Evolutionary conservation across 768 basidiomycete species (phyloP).

Genomic region (Lentinus tigrinus): DNA sequence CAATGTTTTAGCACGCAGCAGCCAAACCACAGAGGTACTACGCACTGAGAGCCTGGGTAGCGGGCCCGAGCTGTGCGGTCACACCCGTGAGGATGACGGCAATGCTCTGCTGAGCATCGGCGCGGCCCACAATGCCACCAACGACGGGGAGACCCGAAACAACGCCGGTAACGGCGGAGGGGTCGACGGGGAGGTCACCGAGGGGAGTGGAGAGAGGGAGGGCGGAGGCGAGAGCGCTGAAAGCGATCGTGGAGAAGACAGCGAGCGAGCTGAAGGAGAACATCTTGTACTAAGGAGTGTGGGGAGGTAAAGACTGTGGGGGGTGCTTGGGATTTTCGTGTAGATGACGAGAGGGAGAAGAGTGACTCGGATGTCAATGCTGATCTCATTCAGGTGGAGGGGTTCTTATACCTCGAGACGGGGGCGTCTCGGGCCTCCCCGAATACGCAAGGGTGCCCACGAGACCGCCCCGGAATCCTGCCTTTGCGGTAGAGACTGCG

Average conservation of each 20-base stretch:
- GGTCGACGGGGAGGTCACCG: neutral
- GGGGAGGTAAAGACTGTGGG: constrained; percentile 12
- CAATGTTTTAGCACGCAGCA: neutral
- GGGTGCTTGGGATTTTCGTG: neutral
- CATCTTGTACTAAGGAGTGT: constrained; percentile 31
- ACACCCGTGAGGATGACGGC: constrained; percentile 28
- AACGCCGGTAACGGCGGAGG: neutral
- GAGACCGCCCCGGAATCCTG: neutral
- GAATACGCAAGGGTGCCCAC: no score
- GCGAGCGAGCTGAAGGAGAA: constrained; percentile 33
- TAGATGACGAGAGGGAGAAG: neutral
- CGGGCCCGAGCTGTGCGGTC: constrained; percentile 11
- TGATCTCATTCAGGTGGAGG: neutral
- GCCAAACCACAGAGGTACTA: neutral
- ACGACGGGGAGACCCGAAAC: neutral
- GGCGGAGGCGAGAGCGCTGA: constrained; percentile 22
- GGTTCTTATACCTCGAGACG: constrained; percentile 9
- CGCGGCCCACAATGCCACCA: constrained; percentile 13
- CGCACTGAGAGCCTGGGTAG: constrained; percentile 28
- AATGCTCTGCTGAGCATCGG: constrained; percentile 21
- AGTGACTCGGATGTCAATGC: constrained; percentile 21
- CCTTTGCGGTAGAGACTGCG: neutral
- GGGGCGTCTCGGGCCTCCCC: neutral
- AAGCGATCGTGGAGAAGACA: constrained; percentile 26
- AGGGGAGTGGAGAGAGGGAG: constrained; percentile 5